Base-by-base conservation (phyloP, 352 stramenopile species). In the Heterotrichella gracilis region DNA sequence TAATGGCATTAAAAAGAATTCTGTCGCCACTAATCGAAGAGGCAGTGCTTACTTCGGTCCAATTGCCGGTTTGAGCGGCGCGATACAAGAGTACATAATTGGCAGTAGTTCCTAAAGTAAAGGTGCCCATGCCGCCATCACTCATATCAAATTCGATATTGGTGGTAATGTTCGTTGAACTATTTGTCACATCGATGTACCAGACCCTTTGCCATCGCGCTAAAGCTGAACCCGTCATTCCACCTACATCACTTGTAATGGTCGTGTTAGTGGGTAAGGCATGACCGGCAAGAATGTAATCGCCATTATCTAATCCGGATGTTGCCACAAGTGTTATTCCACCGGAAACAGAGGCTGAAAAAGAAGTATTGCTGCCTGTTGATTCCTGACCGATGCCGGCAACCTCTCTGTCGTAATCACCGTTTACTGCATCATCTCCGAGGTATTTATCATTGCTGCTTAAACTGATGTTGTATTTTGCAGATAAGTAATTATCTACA, bases 401-500 rank as follows among this genome's bases (percentile, higher is more conserved):
- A 9, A 53, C 32, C 32, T 53, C 32, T n/a, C 9, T 9, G n/a
- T 53, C 32, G n/a, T 53, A 53, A 53, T 53, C 32, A 53, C 32
- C 32, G n/a, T 53, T 53, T 9, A 9, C 32, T 17, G 9, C n/a
- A n/a, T 53, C n/a, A 53, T 53, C 32, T 17, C 32, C 32, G 32
- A n/a, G 9, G n/a, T 53, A 53, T 53, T 53, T 53, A n/a, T 53
- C 32, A 53, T 53, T 53, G 9, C 9, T n/a, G 32, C 9, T n/a
- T 9, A 53, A n/a, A 9, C 32, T n/a, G 32, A 53, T 53, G 32
- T 53, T 53, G 32, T 53, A 53, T 53, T 53, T 53, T 9, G 32
- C 32, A 53, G 32, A 53, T n/a, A 53, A n/a, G 32, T 53, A 53
- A 53, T 53, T 53, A n/a, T 53, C n/a, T 9, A 53, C 32, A 53